Conservation (phyloP, 2,329 filamentous ascomycete species). For the Hypomyces rosellus region DNA sequence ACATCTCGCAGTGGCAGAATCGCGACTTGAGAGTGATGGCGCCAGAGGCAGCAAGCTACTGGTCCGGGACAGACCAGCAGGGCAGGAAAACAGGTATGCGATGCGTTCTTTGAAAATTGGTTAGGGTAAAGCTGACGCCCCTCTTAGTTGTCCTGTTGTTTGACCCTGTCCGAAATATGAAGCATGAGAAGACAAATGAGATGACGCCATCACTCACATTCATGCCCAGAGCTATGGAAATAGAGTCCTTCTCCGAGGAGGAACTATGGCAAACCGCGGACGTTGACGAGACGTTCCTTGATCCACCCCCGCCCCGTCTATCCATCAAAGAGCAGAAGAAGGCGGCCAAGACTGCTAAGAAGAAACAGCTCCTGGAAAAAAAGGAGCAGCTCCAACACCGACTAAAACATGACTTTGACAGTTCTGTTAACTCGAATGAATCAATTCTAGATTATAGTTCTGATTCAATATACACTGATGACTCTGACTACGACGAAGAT, state of each 20-base stretch:
- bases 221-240: conserved; percentile 23
- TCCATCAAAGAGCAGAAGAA: conserved; percentile 15
- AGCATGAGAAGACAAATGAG: conserved; percentile 16
- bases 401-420: too few species aligned
- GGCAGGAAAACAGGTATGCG: too few species aligned
- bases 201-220: conserved; percentile 20
- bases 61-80: too few species aligned
- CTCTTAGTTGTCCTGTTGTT: too few species aligned
- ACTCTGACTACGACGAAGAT: conserved; percentile 19
- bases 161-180: too few species aligned
- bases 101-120: too few species aligned
- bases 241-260: conserved; percentile 23
- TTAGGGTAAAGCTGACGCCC: too few species aligned
- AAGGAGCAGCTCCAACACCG: too few species aligned
- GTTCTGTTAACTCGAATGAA: background rate
- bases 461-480: conserved; percentile 8
- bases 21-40: too few species aligned
- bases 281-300: conserved; percentile 20
- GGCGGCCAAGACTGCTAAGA: background rate
- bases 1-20: too few species aligned
- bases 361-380: too few species aligned
- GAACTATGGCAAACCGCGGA: conserved; percentile 11
- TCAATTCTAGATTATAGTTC: conserved; percentile 7
- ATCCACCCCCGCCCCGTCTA: conserved; percentile 18
- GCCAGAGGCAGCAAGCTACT: too few species aligned